Evolutionary conservation across 1,284 basidiomycete genomes (phyloP).

Genomic region (Tilletiopsis washingtonensis): DNA sequence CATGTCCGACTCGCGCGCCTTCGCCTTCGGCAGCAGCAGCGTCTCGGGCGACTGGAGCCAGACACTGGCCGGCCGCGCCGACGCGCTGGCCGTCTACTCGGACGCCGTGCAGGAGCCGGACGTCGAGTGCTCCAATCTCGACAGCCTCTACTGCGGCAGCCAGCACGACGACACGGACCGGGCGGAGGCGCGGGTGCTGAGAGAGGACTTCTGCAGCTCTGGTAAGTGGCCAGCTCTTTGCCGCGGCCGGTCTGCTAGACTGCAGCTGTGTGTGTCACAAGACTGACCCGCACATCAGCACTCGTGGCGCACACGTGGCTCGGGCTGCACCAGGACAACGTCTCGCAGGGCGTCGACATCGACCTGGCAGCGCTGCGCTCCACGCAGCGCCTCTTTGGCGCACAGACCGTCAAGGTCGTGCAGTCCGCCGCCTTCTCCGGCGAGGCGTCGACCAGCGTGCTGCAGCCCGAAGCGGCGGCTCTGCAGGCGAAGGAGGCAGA

Average conservation of each 20-base stretch:
- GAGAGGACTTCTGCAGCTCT: conserved; percentile 36
- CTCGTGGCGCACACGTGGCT: conserved; percentile 33
- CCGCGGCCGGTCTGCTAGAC: too few relatives aligned
- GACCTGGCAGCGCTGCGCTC: conserved; percentile 24
- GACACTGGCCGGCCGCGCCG: background rate
- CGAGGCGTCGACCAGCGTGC: background rate
- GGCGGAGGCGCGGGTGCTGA: conserved; percentile 20
- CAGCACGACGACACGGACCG: conserved; percentile 17
- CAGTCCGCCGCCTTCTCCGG: conserved; percentile 9
- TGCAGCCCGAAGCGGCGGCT: background rate
- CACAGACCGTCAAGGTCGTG: conserved; percentile 11
- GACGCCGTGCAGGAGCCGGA: conserved; percentile 35
- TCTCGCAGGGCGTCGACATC: conserved; percentile 31
- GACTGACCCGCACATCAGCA: conserved; percentile 2
- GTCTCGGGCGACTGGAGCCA: too few relatives aligned
- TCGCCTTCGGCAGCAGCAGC: too few relatives aligned
- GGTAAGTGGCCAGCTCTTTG: too few relatives aligned
- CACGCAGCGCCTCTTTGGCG: conserved; percentile 14
- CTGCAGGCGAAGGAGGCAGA: background rate
- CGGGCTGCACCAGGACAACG: conserved; percentile 9
- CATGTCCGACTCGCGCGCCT: too few relatives aligned
- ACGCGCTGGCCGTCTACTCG: conserved; percentile 18
- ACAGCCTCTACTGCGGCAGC: conserved; percentile 24
- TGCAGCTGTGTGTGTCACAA: too few relatives aligned
- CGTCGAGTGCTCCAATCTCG: conserved; percentile 29